A percentile compares a stretch with the other conserved stretches of the same genome.
phyloP scores from a whole-genome alignment of 805 yeast species.

The Lipomyces japonicus region DNA sequence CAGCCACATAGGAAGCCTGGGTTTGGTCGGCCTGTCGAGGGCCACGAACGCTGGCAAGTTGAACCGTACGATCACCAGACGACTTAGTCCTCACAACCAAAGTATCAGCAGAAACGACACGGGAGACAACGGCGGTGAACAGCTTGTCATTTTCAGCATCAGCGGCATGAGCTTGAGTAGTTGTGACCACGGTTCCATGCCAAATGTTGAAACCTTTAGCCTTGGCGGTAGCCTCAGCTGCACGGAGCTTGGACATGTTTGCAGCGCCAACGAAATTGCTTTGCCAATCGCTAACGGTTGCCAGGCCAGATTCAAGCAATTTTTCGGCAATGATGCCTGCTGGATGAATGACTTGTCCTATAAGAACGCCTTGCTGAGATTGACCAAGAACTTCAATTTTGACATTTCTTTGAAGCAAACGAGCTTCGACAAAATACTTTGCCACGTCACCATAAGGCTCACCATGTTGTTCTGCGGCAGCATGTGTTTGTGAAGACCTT shows the following conservation, averaged over 20 bases:
- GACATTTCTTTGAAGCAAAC: conserved; percentile 60
- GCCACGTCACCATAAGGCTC: conserved; percentile 68
- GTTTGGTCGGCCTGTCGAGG: conserved; percentile 63
- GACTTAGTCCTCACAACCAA: conserved; percentile 46
- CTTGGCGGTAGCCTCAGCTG: conserved; percentile 62
- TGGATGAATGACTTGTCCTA: conserved; percentile 62
- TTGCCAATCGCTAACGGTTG: conserved; percentile 78
- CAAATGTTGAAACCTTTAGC: conserved; percentile 55
- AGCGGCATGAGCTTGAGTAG: conserved; percentile 33
- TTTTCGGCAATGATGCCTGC: conserved; percentile 72
- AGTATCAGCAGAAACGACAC: conserved; percentile 67
- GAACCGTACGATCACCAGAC: conserved; percentile 57
- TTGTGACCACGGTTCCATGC: conserved; percentile 39
- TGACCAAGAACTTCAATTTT: conserved; percentile 58
- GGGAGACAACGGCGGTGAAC: conserved; percentile 54
- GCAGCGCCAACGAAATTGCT: conserved; percentile 61
- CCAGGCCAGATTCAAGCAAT: conserved; percentile 65
- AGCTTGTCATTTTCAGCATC: conserved; percentile 44
- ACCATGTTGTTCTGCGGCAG: conserved; percentile 44
- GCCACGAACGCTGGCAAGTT: conserved; percentile 69
- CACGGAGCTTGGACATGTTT: conserved; percentile 58
- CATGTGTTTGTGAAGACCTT: conserved; percentile 51
- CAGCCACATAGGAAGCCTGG: conserved; percentile 53
- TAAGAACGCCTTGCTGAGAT: conserved; percentile 48
- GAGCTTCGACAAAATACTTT: conserved; percentile 56